Evolutionary conservation across 176 grass and related monocot genomes (phyloP), one percentile per base, ranked within the genome.

Genomic region (Elaeis guineensis): DNA sequence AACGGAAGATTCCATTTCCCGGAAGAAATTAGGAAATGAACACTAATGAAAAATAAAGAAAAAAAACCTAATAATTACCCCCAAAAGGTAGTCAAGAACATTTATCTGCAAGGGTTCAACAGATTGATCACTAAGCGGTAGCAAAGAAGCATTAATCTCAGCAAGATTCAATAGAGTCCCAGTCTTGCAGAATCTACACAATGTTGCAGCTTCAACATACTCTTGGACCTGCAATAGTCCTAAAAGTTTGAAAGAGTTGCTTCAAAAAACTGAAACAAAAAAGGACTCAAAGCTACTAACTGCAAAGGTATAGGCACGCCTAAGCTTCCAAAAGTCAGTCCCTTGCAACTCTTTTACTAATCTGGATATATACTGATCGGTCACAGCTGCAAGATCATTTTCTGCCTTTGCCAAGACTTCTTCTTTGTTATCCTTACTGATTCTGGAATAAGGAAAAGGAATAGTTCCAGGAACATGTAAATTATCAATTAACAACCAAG

Each of bases 241-340:
- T 39, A 9, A 39, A 39, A 39, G 9, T 39, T 39, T 39, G 35
- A 39, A 39, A 39, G 35, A 39, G 35, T 39, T 35, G 9, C 30
- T 35, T 39, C 2, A 39, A 39, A 39, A 11, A 8, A 39, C 35
- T 12, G 35, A 8, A 39, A 39, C 8, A 39, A 39, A 62, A 58
- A 58, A 71, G 17, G 26, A 30, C 5, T 5, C 54, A 11, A 14
- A 4, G 62, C 59, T 73, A 75, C 87, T 80, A 66, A 97, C 92
- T 68, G 77, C 92, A 75, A 82, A 85, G 50, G 92, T 91, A 71
- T 97, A 97, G 53, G 92, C 75, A 52, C 92, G 80, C 85, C 92
- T 88, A 17, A 97, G 92, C 78, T 88, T 97, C 92, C 87, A 97
- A 75, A 97, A 97, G 73, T 97, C 92, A 1, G 87, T 89, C 54